These are phyloP conservation scores for Annulohypoxylon stygium DNA, from an alignment of 495 filamentous ascomycete genomes.

Conservation along the genomic window DNA sequence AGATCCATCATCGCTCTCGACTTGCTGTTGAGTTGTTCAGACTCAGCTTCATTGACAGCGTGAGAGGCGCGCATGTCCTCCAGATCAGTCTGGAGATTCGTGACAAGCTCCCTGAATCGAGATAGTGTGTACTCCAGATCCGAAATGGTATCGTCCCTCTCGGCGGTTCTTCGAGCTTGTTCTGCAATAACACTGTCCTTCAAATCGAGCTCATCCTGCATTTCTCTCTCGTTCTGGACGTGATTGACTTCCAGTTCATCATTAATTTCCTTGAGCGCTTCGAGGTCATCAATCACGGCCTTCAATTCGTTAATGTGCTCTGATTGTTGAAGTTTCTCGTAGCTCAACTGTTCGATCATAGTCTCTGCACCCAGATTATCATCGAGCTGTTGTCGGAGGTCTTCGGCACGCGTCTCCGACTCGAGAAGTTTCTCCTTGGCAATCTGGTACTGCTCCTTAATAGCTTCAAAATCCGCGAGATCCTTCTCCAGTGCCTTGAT, in stretches of 20 bases:
- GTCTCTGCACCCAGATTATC: slow-evolving; percentile 87
- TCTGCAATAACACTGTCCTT: slow-evolving; percentile 82
- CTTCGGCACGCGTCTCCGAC: slow-evolving; percentile 82
- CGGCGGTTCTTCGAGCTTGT: slow-evolving; percentile 71
- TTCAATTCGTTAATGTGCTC: slow-evolving; percentile 87
- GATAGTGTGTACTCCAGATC: slow-evolving; percentile 91
- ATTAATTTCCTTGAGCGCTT: slow-evolving; percentile 88
- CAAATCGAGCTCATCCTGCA: slow-evolving; percentile 92
- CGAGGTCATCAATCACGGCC: slow-evolving; percentile 83
- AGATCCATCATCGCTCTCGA: slow-evolving; percentile 96
- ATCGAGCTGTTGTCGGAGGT: slow-evolving; percentile 91
- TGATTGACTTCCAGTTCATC: slow-evolving; percentile 96
- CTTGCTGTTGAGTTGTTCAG: slow-evolving; percentile 84
- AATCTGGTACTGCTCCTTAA: slow-evolving; percentile 78
- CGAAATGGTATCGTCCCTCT: slow-evolving; percentile 81
- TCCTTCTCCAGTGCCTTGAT: slow-evolving; percentile 86
- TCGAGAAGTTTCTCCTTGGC: slow-evolving; percentile 78
- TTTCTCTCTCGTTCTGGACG: slow-evolving; percentile 89
- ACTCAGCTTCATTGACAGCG: slow-evolving; percentile 91
- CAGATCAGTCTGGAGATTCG: slow-evolving; percentile 85
- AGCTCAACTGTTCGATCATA: slow-evolving; percentile 92
- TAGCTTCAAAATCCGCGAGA: slow-evolving; percentile 73
- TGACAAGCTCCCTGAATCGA: slow-evolving; percentile 89
- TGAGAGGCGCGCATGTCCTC: slow-evolving; percentile 92
- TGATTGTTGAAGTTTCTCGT: slow-evolving; percentile 82